A percentile compares a stretch with the other conserved stretches of the same genome.
Evolutionary conservation across 192 early-diverging fungal genomes (phyloP).

Genomic region (Rhizoclosmatium sp.): DNA sequence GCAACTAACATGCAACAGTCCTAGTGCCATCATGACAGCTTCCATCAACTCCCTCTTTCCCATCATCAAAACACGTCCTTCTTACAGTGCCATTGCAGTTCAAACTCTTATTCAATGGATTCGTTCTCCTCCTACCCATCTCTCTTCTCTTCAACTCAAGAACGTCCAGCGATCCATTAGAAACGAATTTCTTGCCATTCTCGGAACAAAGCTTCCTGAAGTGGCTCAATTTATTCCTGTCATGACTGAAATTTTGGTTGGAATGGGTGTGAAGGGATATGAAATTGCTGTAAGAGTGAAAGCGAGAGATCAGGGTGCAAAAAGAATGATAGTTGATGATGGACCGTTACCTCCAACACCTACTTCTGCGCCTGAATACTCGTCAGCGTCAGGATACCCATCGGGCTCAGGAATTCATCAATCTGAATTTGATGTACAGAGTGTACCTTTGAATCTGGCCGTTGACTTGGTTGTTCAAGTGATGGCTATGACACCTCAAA

Average conservation of each 20-base stretch:
- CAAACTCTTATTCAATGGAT: conserved; percentile 41
- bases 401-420: background rate
- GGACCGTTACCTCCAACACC: background rate
- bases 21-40: conserved; percentile 45
- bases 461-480: conserved; percentile 45
- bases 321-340: conserved; percentile 22
- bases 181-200: conserved; percentile 45
- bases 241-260: conserved; percentile 44
- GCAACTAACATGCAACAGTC: conserved; percentile 16
- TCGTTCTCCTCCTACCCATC: background rate
- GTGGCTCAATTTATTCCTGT: conserved; percentile 23
- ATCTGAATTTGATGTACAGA: conserved; percentile 35
- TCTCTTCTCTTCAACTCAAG: conserved; percentile 36
- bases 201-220: conserved; percentile 33
- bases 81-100: conserved; percentile 35
- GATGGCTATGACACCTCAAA: conserved; percentile 5
- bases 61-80: conserved; percentile 38
- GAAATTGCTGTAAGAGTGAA: conserved; percentile 44
- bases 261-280: conserved; percentile 51
- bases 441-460: conserved; percentile 34
- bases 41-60: conserved; percentile 50
- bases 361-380: background rate
- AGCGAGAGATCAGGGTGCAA: conserved; percentile 16
- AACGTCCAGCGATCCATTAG: conserved; percentile 52
- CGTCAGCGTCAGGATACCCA: background rate